A percentile compares a stretch with the other conserved stretches of the same genome.
phyloP scores from a whole-genome alignment of 2,329 filamentous ascomycete genomes.

The Teratosphaeria zuluensis region DNA sequence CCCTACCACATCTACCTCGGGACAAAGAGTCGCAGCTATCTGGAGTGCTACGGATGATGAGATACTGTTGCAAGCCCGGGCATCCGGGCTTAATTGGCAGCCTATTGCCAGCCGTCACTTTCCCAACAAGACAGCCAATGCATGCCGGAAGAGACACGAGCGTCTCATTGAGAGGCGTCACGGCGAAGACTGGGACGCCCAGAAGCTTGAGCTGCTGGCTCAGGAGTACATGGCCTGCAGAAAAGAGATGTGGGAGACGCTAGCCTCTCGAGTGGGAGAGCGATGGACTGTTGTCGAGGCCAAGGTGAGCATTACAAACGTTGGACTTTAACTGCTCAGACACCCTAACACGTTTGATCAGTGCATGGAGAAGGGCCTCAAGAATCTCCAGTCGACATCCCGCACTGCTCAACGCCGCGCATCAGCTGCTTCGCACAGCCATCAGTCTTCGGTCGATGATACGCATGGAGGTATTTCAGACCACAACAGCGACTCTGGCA shows the following conservation, averaged over 20 bases:
- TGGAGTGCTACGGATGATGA: slow-evolving; percentile 71
- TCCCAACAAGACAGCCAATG: slow-evolving; percentile 65
- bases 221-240: slow-evolving; percentile 71
- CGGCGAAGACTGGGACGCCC: slow-evolving; percentile 67
- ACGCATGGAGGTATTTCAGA: slow-evolving; percentile 31
- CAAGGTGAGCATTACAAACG: slow-evolving; percentile 52
- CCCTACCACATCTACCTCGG: slow-evolving; percentile 22
- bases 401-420: slow-evolving; percentile 56
- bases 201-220: slow-evolving; percentile 64
- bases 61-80: slow-evolving; percentile 59
- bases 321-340: slow-evolving; percentile 25
- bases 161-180: slow-evolving; percentile 65
- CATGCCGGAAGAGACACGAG: slow-evolving; percentile 83
- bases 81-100: slow-evolving; percentile 71
- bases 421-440: slow-evolving; percentile 34
- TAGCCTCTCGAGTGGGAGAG: slow-evolving; percentile 53
- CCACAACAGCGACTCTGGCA: slow-evolving; percentile 57
- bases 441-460: slow-evolving; percentile 15
- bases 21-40: slow-evolving; percentile 31
- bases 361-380: slow-evolving; percentile 78
- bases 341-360: slow-evolving; percentile 26
- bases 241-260: slow-evolving; percentile 69
- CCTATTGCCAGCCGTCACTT: slow-evolving; percentile 71
- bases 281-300: slow-evolving; percentile 63
- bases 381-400: slow-evolving; percentile 64